Base-by-base conservation (phyloP, 306 rosid species). In the Notholithocarpus densiflorus region DNA sequence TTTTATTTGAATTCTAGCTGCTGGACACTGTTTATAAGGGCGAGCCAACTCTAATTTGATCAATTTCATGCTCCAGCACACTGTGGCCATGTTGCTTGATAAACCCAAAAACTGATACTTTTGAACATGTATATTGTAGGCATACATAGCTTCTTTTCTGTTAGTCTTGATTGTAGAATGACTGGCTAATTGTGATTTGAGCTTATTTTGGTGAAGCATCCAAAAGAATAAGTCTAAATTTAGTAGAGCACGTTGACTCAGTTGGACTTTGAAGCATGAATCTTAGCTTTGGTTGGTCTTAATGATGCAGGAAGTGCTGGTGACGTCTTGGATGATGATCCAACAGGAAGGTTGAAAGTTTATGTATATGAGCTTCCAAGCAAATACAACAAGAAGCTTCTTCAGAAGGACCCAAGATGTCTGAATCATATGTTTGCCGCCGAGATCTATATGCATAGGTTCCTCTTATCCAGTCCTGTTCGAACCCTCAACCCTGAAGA, bases 371-470 rank as follows among this genome's bases (percentile, higher is more conserved):
- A 95, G 88, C 99, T 95, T 75, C 99, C 99, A 24, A 95, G 99
- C 90, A 95, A 95, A 82, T 95, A 95, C 84, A 95, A 90, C 79
- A 95, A 95, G 93, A 95, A 95, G 87, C 92, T 95, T 80, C 89
- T 95, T 80, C 99, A 93, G 85, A 95, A 93, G 85, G 99, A 95
- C 78, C 94, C 92, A 0, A 91, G 99, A 87, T 95, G 99, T 82
- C 99, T 95, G 68, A 88, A 84, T 80, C 99, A 95, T 80, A 95
- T 95, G 99, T 95, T 95, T 77, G 99, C 99, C 5, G 98, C 98
- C 12, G 99, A 95, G 90, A 95, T 95, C 85, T 95, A 84, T 78
- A 95, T 95, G 98, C 99, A 95, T 74, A 88, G 97, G 54, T 95
- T 95, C 89, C 93, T 95, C 82, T 86, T 95, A 74, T 89, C 97